A percentile compares a stretch with the other conserved stretches of the same genome.
phyloP scores from a whole-genome alignment of 805 yeast genomes.

The Sugiyamaella valdiviana region DNA sequence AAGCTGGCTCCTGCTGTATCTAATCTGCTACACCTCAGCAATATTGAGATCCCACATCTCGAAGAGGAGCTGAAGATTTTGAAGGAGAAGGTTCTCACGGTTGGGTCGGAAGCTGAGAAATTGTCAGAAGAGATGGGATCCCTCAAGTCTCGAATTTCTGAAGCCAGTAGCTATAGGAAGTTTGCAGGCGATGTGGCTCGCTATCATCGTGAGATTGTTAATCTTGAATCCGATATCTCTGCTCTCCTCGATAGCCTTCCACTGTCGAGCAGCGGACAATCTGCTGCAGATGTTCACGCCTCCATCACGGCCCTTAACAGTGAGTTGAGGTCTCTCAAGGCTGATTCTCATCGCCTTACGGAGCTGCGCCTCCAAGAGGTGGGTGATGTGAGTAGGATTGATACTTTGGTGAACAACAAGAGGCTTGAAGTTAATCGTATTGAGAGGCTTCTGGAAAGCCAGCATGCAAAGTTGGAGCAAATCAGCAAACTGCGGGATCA shows the following conservation, averaged over 20 bases:
- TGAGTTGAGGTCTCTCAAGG: slow-evolving; percentile 39
- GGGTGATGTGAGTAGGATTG: slow-evolving; percentile 42
- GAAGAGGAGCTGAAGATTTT: background rate
- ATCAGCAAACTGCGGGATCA: slow-evolving; percentile 6
- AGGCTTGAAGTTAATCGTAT: slow-evolving; percentile 46
- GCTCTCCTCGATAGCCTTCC: slow-evolving; percentile 26
- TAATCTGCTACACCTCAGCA: slow-evolving; percentile 10
- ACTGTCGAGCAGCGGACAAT: background rate
- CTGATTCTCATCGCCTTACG: slow-evolving; percentile 27
- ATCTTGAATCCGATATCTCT: slow-evolving; percentile 21
- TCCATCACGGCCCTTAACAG: slow-evolving; percentile 32
- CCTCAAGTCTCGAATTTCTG: slow-evolving; percentile 17
- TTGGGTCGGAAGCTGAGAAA: slow-evolving; percentile 23
- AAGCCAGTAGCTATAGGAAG: slow-evolving; percentile 28
- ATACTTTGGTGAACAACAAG: slow-evolving; percentile 48
- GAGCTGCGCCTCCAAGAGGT: slow-evolving; percentile 41
- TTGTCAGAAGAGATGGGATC: background rate
- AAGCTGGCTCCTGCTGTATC: slow-evolving; percentile 10
- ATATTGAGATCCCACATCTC: slow-evolving; percentile 14
- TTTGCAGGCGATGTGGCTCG: slow-evolving; percentile 27
- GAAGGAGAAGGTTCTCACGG: slow-evolving; percentile 15
- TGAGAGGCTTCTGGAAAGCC: slow-evolving; percentile 47
- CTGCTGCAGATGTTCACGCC: slow-evolving; percentile 19
- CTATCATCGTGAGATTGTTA: slow-evolving; percentile 24
- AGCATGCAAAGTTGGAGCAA: slow-evolving; percentile 27